phyloP scores from a whole-genome alignment of 306 rosid genomes.

The Pyrus pyrifolia region DNA sequence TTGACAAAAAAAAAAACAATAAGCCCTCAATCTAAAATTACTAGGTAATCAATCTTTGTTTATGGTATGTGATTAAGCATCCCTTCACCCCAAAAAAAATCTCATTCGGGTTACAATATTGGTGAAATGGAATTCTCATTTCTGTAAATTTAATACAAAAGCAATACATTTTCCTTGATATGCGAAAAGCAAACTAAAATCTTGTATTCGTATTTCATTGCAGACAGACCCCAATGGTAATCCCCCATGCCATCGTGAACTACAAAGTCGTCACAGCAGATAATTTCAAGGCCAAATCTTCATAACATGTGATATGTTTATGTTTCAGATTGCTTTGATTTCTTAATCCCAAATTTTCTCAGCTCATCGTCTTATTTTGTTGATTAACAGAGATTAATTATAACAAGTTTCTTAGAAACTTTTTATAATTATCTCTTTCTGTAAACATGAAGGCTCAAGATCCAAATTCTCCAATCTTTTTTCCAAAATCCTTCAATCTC shows the following conservation, averaged over 20 bases:
- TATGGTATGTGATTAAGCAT: too few species aligned
- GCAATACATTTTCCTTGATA: not conserved
- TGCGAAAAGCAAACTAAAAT: not conserved
- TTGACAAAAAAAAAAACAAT: too few species aligned
- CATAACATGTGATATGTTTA: not conserved
- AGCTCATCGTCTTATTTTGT: not conserved
- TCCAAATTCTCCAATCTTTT: conserved; percentile 19
- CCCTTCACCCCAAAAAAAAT: too few species aligned
- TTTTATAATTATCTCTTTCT: not conserved
- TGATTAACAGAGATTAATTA: not conserved
- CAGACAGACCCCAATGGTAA: not conserved
- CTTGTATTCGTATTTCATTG: not conserved
- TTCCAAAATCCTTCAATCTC: conserved; percentile 31
- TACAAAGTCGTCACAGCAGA: not conserved
- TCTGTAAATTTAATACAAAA: too few species aligned
- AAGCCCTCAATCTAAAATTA: too few species aligned
- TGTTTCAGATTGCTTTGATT: not conserved
- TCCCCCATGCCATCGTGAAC: not conserved
- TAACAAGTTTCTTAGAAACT: not conserved
- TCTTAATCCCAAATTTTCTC: not conserved
- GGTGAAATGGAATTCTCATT: too few species aligned
- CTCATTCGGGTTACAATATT: too few species aligned
- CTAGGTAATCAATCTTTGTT: too few species aligned
- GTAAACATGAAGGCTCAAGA: not conserved
- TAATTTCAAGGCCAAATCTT: not conserved